Evolutionary conservation across 345 rosid genomes (phyloP).

Genomic region (Hibiscus trionum): DNA sequence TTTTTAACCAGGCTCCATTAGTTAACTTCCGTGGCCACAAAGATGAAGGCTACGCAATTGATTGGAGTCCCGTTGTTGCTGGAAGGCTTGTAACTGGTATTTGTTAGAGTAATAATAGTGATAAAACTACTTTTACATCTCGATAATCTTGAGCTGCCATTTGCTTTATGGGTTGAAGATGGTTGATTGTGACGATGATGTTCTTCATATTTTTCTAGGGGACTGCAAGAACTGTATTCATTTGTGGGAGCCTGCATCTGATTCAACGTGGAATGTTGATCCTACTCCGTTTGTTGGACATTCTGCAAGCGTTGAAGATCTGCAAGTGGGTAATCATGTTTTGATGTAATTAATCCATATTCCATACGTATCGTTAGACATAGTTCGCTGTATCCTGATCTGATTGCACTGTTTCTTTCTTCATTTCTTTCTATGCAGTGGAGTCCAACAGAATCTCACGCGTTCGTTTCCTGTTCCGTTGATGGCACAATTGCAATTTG

Average conservation of each 20-base stretch:
- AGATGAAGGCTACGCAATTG: conserved; percentile 88
- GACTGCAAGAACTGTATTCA: conserved; percentile 80
- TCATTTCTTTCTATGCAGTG: conserved; percentile 47
- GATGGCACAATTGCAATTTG: conserved; percentile 80
- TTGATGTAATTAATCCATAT: no score
- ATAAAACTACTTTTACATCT: background rate
- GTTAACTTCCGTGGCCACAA: conserved; percentile 75
- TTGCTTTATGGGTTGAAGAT: background rate
- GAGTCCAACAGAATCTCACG: conserved; percentile 65
- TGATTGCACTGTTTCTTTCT: background rate
- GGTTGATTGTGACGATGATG: conserved; percentile 1
- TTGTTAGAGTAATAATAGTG: background rate
- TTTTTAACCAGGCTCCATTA: conserved; percentile 71
- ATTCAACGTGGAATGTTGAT: conserved; percentile 74
- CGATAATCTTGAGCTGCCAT: background rate
- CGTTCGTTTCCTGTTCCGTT: conserved; percentile 84
- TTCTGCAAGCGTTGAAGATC: conserved; percentile 82
- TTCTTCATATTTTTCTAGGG: conserved; percentile 32
- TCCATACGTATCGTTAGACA: no score
- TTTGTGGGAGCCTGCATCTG: conserved; percentile 85
- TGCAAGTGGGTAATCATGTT: conserved; percentile 43
- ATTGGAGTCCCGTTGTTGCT: conserved; percentile 79
- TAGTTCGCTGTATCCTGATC: background rate
- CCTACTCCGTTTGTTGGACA: conserved; percentile 64
- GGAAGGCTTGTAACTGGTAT: conserved; percentile 91